Conservation (phyloP, 1,284 basidiomycete species). For the Leccinum olivaceoglutinosum region DNA sequence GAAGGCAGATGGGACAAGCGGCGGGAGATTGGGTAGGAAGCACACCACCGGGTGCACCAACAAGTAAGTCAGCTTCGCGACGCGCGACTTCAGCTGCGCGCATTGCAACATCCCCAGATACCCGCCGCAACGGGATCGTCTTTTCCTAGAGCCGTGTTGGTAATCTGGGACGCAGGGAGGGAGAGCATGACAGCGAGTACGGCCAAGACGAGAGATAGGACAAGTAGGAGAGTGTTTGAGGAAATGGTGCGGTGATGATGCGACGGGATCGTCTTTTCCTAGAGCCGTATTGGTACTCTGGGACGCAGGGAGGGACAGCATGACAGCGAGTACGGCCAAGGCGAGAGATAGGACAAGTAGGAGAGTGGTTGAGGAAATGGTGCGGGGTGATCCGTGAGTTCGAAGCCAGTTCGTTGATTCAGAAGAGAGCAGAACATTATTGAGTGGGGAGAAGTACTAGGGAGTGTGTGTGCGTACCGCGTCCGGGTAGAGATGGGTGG, state of each 20-base stretch:
- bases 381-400: slow-evolving; percentile 34
- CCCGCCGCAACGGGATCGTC: too few relatives aligned
- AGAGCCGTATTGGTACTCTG: slow-evolving; percentile 25
- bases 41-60: slow-evolving; percentile 74
- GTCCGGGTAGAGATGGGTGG: too few relatives aligned
- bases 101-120: slow-evolving; percentile 48
- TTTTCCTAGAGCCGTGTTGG: too few relatives aligned
- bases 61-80: slow-evolving; percentile 76
- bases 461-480: too few relatives aligned
- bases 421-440: too few relatives aligned
- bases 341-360: slow-evolving; percentile 78
- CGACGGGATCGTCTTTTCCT: slow-evolving; percentile 35
- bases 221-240: too few relatives aligned
- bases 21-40: slow-evolving; percentile 45
- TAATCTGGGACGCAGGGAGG: too few relatives aligned
- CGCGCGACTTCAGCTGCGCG: slow-evolving; percentile 81
- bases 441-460: too few relatives aligned
- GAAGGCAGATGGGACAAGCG: slow-evolving; percentile 49
- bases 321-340: slow-evolving; percentile 75
- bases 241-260: slow-evolving; percentile 9
- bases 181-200: too few relatives aligned
- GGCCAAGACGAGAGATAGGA: too few relatives aligned
- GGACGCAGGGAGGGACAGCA: slow-evolving; percentile 71
- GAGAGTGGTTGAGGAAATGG: slow-evolving; percentile 83
- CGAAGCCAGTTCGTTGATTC: too few relatives aligned